Conservation (phyloP, 257 asterid genomes). For the Gentiana straminea region DNA sequence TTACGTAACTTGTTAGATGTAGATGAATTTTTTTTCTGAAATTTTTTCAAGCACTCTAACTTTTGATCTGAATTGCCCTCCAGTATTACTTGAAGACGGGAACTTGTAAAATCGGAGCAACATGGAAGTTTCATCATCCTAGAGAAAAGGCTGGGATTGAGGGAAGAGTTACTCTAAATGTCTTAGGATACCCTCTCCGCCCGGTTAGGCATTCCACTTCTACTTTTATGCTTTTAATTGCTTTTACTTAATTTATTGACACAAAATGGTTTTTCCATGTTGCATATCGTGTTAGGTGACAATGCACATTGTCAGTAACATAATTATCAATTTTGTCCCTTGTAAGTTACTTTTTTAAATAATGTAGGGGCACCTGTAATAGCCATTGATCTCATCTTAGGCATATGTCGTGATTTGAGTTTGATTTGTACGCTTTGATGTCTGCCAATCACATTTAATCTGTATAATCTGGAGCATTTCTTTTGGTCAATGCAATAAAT, state of each 20-base stretch:
- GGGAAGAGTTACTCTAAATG: constrained; percentile 78
- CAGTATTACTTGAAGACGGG: constrained; percentile 91
- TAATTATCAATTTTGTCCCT: not conserved
- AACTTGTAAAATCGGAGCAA: constrained; percentile 84
- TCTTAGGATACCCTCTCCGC: constrained; percentile 88
- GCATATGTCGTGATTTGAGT: not conserved
- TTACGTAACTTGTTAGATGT: not conserved
- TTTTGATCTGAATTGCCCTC: not conserved
- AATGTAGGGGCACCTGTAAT: not conserved
- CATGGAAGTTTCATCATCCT: constrained; percentile 92
- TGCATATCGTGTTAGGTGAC: not conserved
- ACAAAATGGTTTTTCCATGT: not conserved
- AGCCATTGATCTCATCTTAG: no score
- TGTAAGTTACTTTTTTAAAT: not conserved
- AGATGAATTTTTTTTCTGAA: no score
- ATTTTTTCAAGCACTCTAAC: constrained; percentile 1
- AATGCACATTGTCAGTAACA: no score
- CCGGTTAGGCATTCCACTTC: constrained; percentile 41
- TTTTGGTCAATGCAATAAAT: no score
- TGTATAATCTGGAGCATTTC: no score
- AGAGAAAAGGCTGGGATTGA: constrained; percentile 80
- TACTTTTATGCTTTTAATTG: not conserved
- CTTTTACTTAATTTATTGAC: constrained; percentile 2
- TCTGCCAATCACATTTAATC: no score
- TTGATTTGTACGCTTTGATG: not conserved